Evolutionary conservation across 2,329 filamentous ascomycete genomes (phyloP).

Genomic region (Colletotrichum eleusines): DNA sequence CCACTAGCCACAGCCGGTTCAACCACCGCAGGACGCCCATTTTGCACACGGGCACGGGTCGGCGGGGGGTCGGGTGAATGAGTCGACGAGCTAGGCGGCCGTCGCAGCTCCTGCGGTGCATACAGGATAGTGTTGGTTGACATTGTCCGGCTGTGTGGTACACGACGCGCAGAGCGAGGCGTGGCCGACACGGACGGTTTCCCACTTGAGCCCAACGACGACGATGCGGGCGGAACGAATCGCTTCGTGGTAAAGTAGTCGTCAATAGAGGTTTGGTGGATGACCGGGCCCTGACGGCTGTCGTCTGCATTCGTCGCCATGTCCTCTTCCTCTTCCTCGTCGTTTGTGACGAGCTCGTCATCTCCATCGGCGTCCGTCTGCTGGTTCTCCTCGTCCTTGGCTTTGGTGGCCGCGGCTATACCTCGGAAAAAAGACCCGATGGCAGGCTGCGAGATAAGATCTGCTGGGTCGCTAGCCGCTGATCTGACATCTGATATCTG

Average conservation of each 20-base stretch:
- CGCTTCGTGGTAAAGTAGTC: constrained; percentile 65
- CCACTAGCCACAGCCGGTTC: constrained; percentile 54
- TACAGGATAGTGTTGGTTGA: constrained; percentile 89
- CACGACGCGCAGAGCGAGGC: constrained; percentile 53
- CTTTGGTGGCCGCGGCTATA: constrained; percentile 34
- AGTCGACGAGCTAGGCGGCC: constrained; percentile 56
- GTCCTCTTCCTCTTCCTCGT: constrained; percentile 75
- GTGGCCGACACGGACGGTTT: constrained; percentile 47
- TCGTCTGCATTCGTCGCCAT: constrained; percentile 57
- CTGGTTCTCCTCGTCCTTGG: constrained; percentile 59
- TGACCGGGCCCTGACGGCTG: constrained; percentile 45
- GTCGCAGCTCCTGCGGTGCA: constrained; percentile 70
- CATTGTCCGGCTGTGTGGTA: constrained; percentile 76
- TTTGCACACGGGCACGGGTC: constrained; percentile 48
- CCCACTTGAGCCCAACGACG: constrained; percentile 48
- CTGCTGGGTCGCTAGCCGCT: constrained; percentile 72
- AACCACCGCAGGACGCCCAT: constrained; percentile 43
- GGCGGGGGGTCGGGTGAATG: constrained; percentile 54
- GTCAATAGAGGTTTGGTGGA: constrained; percentile 50
- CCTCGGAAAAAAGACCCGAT: constrained; percentile 39
- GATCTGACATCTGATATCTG: constrained; percentile 69
- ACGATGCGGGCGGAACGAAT: constrained; percentile 49
- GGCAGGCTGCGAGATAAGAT: constrained; percentile 61
- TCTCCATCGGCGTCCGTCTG: constrained; percentile 90
- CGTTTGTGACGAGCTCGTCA: constrained; percentile 87